Percentiles rank a stretch among this genome's conserved stretches.
These are phyloP conservation scores for Plantago lanceolata DNA, from an alignment of 305 asterid genomes.

Conservation along the genomic window DNA sequence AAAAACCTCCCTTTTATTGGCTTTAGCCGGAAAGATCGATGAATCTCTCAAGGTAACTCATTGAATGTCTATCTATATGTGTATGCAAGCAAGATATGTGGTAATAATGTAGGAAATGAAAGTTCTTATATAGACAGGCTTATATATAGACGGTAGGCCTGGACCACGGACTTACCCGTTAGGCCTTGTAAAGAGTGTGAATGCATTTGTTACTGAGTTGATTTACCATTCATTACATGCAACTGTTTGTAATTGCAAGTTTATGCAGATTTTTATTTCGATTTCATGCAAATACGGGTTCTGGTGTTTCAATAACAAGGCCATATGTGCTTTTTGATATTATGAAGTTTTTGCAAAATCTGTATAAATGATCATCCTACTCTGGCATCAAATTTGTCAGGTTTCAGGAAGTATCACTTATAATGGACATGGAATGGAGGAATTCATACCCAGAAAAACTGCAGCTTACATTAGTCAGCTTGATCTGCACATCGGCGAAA, in stretches of 20 bases:
- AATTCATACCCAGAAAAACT: constrained; percentile 38
- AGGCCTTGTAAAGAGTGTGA: too few species aligned
- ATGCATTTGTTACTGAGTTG: too few species aligned
- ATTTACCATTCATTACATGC: too few species aligned
- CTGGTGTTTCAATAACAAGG: too few species aligned
- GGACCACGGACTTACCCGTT: too few species aligned
- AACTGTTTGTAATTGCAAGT: too few species aligned
- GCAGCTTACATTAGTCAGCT: constrained; percentile 41
- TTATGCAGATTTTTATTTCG: too few species aligned
- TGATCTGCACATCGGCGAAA: constrained; percentile 45
- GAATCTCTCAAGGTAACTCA: constrained; percentile 31
- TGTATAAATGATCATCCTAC: not conserved
- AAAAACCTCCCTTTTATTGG: constrained; percentile 43
- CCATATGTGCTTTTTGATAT: not conserved
- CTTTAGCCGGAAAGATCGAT: constrained; percentile 52
- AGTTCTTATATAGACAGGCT: too few species aligned
- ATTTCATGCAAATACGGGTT: too few species aligned
- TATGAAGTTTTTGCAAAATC: not conserved
- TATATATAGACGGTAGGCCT: too few species aligned
- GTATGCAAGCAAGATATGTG: not conserved
- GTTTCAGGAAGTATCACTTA: constrained; percentile 38
- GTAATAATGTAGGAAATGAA: too few species aligned
- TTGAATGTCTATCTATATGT: not conserved
- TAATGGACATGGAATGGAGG: constrained; percentile 38
- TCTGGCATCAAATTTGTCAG: constrained; percentile 10